Percentiles rank a stretch among this genome's conserved stretches.
Evolutionary conservation across 352 stramenopile species (phyloP).

Genomic region (Elongisporangium anandrum): DNA sequence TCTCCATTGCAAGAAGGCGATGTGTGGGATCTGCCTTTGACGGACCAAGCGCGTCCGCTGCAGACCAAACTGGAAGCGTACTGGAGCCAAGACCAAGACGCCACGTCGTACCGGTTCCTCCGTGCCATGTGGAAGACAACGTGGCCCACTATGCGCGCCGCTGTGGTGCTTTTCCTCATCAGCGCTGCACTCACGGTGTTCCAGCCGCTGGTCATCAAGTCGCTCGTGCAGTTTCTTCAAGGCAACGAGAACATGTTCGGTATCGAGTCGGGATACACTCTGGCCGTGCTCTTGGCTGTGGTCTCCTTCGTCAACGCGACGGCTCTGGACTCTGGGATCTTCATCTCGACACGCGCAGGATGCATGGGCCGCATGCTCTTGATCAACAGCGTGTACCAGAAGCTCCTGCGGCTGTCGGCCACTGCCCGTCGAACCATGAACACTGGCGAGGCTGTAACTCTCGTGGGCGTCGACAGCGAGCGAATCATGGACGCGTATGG

Average conservation of each 20-base stretch:
- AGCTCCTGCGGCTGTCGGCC: conserved; percentile 40
- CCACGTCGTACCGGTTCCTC: too few species aligned
- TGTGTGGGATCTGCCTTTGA: conserved; percentile 35
- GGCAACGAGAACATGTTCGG: conserved; percentile 26
- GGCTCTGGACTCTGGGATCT: conserved; percentile 44
- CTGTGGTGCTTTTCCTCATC: conserved; percentile 28
- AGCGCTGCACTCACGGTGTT: conserved; percentile 33
- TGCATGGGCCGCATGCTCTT: conserved; percentile 53
- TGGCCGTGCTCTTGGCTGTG: conserved; percentile 31
- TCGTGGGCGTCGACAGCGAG: conserved; percentile 48
- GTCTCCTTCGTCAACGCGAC: conserved; percentile 39
- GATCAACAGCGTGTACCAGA: conserved; percentile 60
- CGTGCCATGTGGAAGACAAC: conserved; percentile 38
- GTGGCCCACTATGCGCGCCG: conserved; percentile 25
- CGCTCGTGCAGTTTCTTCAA: conserved; percentile 43
- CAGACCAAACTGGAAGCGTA: conserved; percentile 5
- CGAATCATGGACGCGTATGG: conserved; percentile 45
- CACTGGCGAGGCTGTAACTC: conserved; percentile 50
- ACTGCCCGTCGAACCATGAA: conserved; percentile 45
- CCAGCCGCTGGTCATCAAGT: conserved; percentile 59
- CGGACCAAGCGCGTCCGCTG: conserved; percentile 33
- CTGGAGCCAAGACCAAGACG: too few species aligned
- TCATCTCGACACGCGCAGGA: conserved; percentile 36
- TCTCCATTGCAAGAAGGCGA: conserved; percentile 24
- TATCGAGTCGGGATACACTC: conserved; percentile 41